phyloP scores from a whole-genome alignment of 2,329 filamentous ascomycete genomes.

The Cordyceps javanica region DNA sequence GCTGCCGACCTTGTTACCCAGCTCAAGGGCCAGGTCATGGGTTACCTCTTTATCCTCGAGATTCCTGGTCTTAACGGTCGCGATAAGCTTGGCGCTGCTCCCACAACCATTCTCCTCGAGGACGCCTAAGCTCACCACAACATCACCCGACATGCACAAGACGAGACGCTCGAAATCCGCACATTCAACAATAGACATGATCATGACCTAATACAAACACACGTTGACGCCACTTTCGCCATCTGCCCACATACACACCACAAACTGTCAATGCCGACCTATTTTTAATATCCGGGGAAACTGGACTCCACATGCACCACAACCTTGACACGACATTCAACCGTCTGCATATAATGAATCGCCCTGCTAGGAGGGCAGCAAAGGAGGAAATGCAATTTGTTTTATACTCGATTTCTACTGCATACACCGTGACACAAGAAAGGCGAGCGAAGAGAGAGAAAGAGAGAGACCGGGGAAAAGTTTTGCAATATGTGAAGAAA shows the following conservation, averaged over 20 bases:
- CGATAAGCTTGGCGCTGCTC: slow-evolving; percentile 73
- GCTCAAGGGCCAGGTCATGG: slow-evolving; percentile 77
- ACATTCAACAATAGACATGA: slow-evolving; percentile 8
- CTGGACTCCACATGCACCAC: neutral
- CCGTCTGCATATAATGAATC: slow-evolving; percentile 5
- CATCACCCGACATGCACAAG: neutral
- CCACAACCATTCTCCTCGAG: slow-evolving; percentile 76
- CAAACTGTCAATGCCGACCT: slow-evolving; percentile 7
- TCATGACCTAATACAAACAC: slow-evolving; percentile 6
- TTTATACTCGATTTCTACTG: neutral
- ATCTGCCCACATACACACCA: neutral
- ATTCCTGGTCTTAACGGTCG: slow-evolving; percentile 89
- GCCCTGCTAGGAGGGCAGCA: neutral
- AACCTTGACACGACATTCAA: slow-evolving; percentile 7
- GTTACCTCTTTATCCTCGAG: slow-evolving; percentile 93
- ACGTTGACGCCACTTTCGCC: neutral
- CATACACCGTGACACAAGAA: neutral
- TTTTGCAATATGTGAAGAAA: neutral
- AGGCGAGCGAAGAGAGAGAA: neutral
- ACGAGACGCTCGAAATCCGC: slow-evolving; percentile 4
- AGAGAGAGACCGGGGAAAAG: neutral
- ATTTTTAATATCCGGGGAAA: slow-evolving; percentile 7
- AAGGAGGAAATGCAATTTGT: neutral
- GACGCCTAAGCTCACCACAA: slow-evolving; percentile 28
- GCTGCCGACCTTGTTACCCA: slow-evolving; percentile 81